Evolutionary conservation across 2,329 filamentous ascomycete species (phyloP), one percentile per base, ranked within the genome.

Genomic region (Zymoseptoria passerinii): DNA sequence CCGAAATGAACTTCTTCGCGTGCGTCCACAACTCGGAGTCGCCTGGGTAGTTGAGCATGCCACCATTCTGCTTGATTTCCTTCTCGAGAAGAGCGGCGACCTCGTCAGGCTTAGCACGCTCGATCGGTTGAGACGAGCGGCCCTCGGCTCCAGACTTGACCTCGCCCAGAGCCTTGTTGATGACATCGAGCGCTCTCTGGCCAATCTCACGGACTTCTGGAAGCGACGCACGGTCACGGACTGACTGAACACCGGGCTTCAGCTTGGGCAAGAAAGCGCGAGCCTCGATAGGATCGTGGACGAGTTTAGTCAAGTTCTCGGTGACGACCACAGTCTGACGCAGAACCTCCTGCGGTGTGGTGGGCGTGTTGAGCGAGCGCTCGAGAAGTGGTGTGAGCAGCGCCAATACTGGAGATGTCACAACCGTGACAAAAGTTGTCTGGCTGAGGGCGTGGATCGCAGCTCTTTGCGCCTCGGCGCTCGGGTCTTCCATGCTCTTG

Each of bases 351-450:
- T 99, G 94, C 3, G 89, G 82, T 4, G 94, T 99, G 16, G 84
- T 84, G 8, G 92, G 94, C 61, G 87, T 92, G 79, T 96, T 96
- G 61, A 99, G 83, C 18, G 92, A 90, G 67, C 94, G 88, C 77
- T 97, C 94, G 28, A 99, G 84, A 66, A 97, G 87, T 51, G 94
- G 94, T 1, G 94, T 99, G 57, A 99, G 82, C 57, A 99, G 85
- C 18, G 94, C 94, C 58, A 99, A 84, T 4, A 97, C 92, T 8
- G 94, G 94, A 8, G 92, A 96, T 10, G 91, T 96, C 67, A 99
- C 94, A 64, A 95, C 83, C 57, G 94, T 92, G 55, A 99, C 94
- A 67, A 99, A 99, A n/a, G 94, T 99, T 9, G 94, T 99, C 78
- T 95, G 90, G 3, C 92, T 96, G 51, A 99, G 81, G 51, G 92